These are phyloP conservation scores for Venturia asperata DNA, from an alignment of 2,329 filamentous ascomycete species.

Conservation along the genomic window DNA sequence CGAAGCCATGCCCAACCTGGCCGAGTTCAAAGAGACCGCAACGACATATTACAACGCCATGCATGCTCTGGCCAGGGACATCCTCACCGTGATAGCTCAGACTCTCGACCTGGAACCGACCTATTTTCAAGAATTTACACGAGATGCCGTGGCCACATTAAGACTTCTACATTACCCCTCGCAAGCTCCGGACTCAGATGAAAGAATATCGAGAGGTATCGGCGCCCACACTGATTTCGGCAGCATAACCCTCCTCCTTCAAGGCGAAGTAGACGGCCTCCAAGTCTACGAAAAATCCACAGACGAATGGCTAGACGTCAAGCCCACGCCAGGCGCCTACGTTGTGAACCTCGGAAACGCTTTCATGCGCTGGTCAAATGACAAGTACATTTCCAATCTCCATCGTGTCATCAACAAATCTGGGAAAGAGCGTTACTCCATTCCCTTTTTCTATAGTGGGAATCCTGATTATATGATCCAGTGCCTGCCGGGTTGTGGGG, in stretches of 20 bases:
- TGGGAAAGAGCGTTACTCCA: slow-evolving; percentile 35
- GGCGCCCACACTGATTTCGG: slow-evolving; percentile 41
- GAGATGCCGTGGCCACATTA: slow-evolving; percentile 36
- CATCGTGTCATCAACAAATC: slow-evolving; percentile 39
- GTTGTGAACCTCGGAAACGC: slow-evolving; percentile 33
- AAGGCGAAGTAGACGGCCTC: neutral
- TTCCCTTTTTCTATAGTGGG: slow-evolving; percentile 39
- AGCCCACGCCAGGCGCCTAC: slow-evolving; percentile 24
- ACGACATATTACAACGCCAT: slow-evolving; percentile 38
- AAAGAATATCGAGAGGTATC: slow-evolving; percentile 34
- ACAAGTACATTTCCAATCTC: slow-evolving; percentile 36
- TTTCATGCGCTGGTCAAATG: slow-evolving; percentile 39
- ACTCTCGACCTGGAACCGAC: slow-evolving; percentile 34
- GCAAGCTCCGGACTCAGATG: slow-evolving; percentile 33
- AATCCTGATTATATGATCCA: slow-evolving; percentile 39
- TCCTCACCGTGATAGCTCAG: slow-evolving; percentile 36
- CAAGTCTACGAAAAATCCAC: neutral
- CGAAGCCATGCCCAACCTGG: slow-evolving; percentile 23
- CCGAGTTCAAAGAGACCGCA: slow-evolving; percentile 34
- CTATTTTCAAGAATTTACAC: slow-evolving; percentile 34
- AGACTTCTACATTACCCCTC: slow-evolving; percentile 39
- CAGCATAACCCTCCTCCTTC: slow-evolving; percentile 31
- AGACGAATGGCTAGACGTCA: slow-evolving; percentile 12
- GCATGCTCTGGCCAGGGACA: slow-evolving; percentile 35
- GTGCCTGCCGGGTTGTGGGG: slow-evolving; percentile 38